phyloP scores from a whole-genome alignment of 2,329 filamentous ascomycete species.

The Penicillium sp. region DNA sequence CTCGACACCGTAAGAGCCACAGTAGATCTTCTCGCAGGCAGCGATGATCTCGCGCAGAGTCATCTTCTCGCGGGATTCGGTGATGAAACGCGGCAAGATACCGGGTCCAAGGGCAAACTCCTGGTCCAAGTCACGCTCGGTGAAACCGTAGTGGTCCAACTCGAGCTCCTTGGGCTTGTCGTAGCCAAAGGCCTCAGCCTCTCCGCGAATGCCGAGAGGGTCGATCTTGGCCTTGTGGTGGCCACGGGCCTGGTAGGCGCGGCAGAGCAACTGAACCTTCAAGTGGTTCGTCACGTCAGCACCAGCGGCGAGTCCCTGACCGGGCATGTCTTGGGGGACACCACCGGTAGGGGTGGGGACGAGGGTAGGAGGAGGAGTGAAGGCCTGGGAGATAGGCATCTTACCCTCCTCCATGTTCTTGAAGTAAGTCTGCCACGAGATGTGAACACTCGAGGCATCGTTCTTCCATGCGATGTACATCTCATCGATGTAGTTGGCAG shows the following conservation, averaged over 20 bases:
- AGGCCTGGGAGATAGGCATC: conserved; percentile 96
- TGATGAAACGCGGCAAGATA: conserved; percentile 91
- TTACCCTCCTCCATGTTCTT: conserved; percentile 98
- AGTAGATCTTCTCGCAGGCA: conserved; percentile 93
- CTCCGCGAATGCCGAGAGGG: conserved; percentile 86
- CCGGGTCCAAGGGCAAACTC: conserved; percentile 91
- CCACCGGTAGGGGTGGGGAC: conserved; percentile 78
- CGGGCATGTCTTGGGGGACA: conserved; percentile 69
- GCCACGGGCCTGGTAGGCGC: conserved; percentile 95
- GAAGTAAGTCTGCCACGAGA: conserved; percentile 99
- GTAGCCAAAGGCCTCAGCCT: conserved; percentile 79
- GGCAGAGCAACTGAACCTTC: conserved; percentile 95
- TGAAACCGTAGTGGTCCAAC: conserved; percentile 92
- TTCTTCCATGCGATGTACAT: conserved; percentile 99
- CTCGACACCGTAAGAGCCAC: conserved; percentile 93
- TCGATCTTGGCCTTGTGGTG: conserved; percentile 99
- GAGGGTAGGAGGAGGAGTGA: conserved; percentile 90
- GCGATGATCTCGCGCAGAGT: conserved; percentile 89
- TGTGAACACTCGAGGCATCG: conserved; percentile 87
- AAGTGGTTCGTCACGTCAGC: conserved; percentile 91
- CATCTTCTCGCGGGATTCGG: conserved; percentile 89
- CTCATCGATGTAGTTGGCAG: conserved; percentile 98
- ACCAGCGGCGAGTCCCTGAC: conserved; percentile 65
- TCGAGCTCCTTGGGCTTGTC: conserved; percentile 88
- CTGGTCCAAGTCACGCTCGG: conserved; percentile 86